phyloP scores from a whole-genome alignment of 1,139 yeast species.

The Blastobotrys proliferans region DNA sequence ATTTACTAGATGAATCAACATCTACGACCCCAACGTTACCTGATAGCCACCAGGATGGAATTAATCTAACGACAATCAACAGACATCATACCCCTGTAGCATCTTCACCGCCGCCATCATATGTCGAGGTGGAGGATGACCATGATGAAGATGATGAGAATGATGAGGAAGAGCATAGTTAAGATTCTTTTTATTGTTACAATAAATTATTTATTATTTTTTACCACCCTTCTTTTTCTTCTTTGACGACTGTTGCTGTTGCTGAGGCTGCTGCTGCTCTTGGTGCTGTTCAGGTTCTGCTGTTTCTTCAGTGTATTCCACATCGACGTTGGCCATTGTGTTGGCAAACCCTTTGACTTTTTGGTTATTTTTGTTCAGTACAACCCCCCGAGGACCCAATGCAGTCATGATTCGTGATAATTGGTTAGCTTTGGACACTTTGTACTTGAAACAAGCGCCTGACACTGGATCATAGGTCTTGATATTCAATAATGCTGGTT shows the following conservation, averaged over 20 bases:
- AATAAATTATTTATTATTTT: background rate
- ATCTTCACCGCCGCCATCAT: constrained; percentile 29
- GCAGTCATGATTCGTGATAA: constrained; percentile 73
- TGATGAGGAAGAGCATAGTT: background rate
- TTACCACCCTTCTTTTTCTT: constrained; percentile 24
- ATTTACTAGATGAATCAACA: background rate
- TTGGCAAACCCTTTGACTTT: constrained; percentile 30
- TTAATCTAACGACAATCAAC: constrained; percentile 7
- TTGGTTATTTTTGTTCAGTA: constrained; percentile 13
- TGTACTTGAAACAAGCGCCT: constrained; percentile 62
- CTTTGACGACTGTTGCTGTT: constrained; percentile 2
- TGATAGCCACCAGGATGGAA: no score
- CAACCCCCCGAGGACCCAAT: constrained; percentile 82
- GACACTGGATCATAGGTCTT: constrained; percentile 69
- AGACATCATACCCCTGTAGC: constrained; percentile 10
- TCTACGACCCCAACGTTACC: no score
- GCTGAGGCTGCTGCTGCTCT: constrained; percentile 14
- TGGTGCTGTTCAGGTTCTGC: constrained; percentile 8
- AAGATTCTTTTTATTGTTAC: background rate
- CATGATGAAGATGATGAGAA: constrained; percentile 17
- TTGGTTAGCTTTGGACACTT: constrained; percentile 67
- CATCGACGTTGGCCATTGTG: constrained; percentile 31
- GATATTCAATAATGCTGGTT: constrained; percentile 47
- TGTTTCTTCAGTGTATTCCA: constrained; percentile 17
- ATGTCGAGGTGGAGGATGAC: constrained; percentile 23